Conservation (phyloP, 768 basidiomycete species). For the Rhodotorula babjevae region DNA sequence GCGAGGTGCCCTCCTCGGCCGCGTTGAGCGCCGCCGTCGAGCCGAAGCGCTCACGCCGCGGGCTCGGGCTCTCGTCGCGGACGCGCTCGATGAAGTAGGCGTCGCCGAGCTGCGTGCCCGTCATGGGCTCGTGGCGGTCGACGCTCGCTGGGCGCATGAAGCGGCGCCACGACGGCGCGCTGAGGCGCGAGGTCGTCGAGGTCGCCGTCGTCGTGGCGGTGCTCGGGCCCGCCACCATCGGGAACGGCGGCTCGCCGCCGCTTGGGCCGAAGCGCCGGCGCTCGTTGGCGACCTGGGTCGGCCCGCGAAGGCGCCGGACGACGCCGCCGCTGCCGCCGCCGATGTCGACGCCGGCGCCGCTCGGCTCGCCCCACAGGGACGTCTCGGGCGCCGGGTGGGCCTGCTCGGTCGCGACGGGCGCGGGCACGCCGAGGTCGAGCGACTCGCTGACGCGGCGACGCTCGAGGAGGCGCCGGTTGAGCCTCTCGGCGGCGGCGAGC, state of each 20-base stretch:
- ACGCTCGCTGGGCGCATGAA: not conserved
- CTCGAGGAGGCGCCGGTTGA: constrained; percentile 15
- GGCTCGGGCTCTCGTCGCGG: constrained; percentile 7
- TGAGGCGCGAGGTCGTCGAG: not conserved
- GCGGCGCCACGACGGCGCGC: not conserved
- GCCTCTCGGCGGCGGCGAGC: not conserved
- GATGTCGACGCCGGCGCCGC: not conserved
- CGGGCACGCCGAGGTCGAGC: not conserved
- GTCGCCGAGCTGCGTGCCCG: not conserved
- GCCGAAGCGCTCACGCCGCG: not conserved
- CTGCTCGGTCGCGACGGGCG: not conserved
- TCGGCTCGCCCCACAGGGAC: not conserved
- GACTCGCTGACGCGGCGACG: constrained; percentile 9
- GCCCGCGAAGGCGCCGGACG: constrained; percentile 4
- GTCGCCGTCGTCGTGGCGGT: not conserved
- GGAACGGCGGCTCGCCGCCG: not conserved
- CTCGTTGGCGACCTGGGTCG: constrained; percentile 26
- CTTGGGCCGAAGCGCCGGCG: constrained; percentile 10
- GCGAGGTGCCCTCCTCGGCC: not conserved
- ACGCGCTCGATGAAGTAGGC: constrained; percentile 1
- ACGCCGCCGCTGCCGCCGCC: not conserved
- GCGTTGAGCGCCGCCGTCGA: not conserved
- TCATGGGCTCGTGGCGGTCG: not conserved
- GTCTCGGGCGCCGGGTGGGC: not conserved
- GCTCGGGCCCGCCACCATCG: not conserved